Evolutionary conservation across 305 asterid species (phyloP).

Genomic region (Plantago rigida): DNA sequence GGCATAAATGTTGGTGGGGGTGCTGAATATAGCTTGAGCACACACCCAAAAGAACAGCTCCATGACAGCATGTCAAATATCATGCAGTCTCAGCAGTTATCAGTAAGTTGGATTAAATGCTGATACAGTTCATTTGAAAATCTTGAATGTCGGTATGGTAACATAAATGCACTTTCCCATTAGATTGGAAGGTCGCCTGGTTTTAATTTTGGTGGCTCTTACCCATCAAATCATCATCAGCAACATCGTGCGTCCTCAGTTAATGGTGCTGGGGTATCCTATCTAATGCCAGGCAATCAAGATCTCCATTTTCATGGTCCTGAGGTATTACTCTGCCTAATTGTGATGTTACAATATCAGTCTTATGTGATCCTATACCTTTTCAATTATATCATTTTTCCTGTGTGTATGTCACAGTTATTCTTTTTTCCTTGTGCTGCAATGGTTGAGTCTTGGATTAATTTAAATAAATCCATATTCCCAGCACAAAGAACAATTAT

Average conservation of each 20-base stretch:
- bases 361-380: conserved; percentile 8
- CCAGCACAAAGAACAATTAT: conserved; percentile 27
- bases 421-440: conserved; percentile 14
- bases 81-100: conserved; percentile 70
- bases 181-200: conserved; percentile 86
- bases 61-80: conserved; percentile 60
- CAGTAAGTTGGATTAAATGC: conserved; percentile 40
- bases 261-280: conserved; percentile 51
- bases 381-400: neutral
- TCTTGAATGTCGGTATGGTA: conserved; percentile 21
- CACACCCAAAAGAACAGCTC: conserved; percentile 72
- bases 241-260: conserved; percentile 68
- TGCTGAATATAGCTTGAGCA: conserved; percentile 54
- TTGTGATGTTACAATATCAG: conserved; percentile 12
- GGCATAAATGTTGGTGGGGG: conserved; percentile 44
- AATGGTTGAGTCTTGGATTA: conserved; percentile 12
- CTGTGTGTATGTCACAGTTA: neutral
- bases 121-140: conserved; percentile 18
- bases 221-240: conserved; percentile 63
- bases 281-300: conserved; percentile 50
- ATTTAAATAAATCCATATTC: conserved; percentile 16
- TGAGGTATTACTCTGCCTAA: conserved; percentile 34
- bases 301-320: conserved; percentile 74
- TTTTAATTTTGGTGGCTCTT: conserved; percentile 58
- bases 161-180: conserved; percentile 23